phyloP scores from a whole-genome alignment of 257 asterid genomes.

The Salvia hispanica region DNA sequence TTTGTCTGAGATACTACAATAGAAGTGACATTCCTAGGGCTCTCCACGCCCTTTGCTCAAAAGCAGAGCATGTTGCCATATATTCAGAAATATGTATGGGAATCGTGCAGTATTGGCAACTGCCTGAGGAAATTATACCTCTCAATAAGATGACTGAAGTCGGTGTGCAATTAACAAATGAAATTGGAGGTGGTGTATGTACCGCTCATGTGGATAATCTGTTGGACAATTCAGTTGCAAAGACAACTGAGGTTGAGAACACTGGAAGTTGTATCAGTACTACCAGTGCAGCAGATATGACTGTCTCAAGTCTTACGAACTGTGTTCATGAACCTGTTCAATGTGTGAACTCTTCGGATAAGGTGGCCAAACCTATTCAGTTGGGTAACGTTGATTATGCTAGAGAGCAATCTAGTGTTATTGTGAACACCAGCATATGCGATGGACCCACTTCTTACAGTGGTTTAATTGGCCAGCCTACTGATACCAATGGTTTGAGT shows the following conservation, averaged over 20 bases:
- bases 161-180: constrained; percentile 37
- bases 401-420: constrained; percentile 26
- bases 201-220: constrained; percentile 29
- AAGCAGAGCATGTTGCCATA: constrained; percentile 46
- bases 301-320: constrained; percentile 25
- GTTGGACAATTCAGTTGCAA: constrained; percentile 29
- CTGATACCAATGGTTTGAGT: constrained; percentile 36
- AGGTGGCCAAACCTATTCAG: constrained; percentile 28
- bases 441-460: constrained; percentile 33
- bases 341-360: constrained; percentile 27
- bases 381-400: constrained; percentile 21
- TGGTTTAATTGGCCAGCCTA: constrained; percentile 36
- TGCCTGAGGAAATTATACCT: constrained; percentile 49
- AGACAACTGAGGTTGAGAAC: constrained; percentile 38
- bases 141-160: constrained; percentile 38
- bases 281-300: constrained; percentile 30
- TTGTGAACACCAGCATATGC: constrained; percentile 14
- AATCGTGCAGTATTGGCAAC: constrained; percentile 62
- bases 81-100: constrained; percentile 73
- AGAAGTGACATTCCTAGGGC: constrained; percentile 54
- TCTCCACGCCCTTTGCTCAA: constrained; percentile 52
- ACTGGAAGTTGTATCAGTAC: constrained; percentile 39
- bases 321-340: constrained; percentile 28
- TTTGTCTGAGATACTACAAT: constrained; percentile 65
- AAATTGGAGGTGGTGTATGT: constrained; percentile 38